A percentile compares a stretch with the other conserved stretches of the same genome.
phyloP scores from a whole-genome alignment of 169 alveolate species.

The Eimeria acervulina region DNA sequence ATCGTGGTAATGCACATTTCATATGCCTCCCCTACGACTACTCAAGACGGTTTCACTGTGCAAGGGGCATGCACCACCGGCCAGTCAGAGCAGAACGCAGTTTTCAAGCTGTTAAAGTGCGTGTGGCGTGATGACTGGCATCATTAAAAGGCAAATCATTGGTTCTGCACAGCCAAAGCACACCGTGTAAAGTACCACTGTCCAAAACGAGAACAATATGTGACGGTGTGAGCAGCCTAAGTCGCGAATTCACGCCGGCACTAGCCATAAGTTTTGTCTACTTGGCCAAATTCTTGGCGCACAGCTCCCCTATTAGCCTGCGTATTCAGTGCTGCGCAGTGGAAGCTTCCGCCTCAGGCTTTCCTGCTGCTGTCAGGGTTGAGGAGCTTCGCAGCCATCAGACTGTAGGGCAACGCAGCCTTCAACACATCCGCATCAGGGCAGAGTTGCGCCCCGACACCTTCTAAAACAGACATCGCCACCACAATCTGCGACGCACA shows the following conservation, averaged over 20 bases:
- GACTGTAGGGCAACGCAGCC: slow-evolving; percentile 63
- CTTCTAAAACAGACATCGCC: slow-evolving; percentile 77
- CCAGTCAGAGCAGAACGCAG: background rate
- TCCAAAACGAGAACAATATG: background rate
- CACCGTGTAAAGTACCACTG: background rate
- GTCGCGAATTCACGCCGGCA: background rate
- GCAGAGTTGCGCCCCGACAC: slow-evolving; percentile 78
- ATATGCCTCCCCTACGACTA: background rate
- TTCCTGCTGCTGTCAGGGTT: background rate
- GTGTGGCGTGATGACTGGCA: background rate
- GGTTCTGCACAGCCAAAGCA: background rate
- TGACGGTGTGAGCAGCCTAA: background rate
- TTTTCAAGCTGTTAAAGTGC: background rate
- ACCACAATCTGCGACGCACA: slow-evolving; percentile 74
- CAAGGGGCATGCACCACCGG: background rate
- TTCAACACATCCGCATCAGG: slow-evolving; percentile 75
- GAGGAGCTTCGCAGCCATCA: slow-evolving; percentile 55
- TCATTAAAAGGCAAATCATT: background rate
- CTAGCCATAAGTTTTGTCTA: background rate
- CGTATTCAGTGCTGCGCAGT: background rate
- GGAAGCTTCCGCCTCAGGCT: background rate
- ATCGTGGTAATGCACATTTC: background rate
- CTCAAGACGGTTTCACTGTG: background rate
- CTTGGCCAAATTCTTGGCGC: background rate
- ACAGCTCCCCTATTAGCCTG: background rate